Evolutionary conservation across 208 protist genomes (phyloP), one percentile per base, ranked within the genome.

Genomic region (Wallacemonas collosoma): DNA sequence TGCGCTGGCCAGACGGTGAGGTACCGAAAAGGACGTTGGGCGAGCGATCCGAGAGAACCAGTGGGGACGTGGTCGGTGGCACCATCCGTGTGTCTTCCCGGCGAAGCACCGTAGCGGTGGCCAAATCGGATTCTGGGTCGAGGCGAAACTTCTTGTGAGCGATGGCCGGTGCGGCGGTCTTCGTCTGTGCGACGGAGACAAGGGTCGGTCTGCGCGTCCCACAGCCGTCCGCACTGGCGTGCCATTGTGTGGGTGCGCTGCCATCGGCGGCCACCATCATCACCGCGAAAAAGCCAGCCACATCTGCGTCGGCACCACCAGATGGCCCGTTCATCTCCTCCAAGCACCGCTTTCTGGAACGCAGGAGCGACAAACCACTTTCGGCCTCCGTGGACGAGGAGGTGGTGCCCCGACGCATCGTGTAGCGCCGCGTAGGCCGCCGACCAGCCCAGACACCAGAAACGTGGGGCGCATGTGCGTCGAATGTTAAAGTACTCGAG

Each of bases 311-410:
- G 2, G 48, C 63, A 53, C 82, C 78, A 2, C 70, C 61, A 45
- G 77, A 73, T 8, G 3, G 12, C 41, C 54, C 26, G 60, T 84
- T 69, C 70, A 88, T 79, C 61, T 95, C 91, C 7, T 83, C 79
- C 4, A 96, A 69, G 71, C 81, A 90, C 1, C 91, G 81, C 67
- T 96, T 96, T 2, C 87, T 78, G 6, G 82, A 85, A 1, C 67
- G 75, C 36, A 90, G 68, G n/a, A 87, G 73, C 56, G 81, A 81
- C 75, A 88, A 44, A 0, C 86, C 80, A n/a, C 60, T 88, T 12
- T 50, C 26, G 26, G 26, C 26, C 26, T 26, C 26, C 26, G 26
- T 26, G 26, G 26, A 26, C 26, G 26, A 26, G 0, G 26, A 26
- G 26, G 26, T 26, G 26, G 26, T 26, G 11, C 38, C 56, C 17